Conservation (phyloP, 2,329 filamentous ascomycete species). For the Colletotrichum sp. region DNA sequence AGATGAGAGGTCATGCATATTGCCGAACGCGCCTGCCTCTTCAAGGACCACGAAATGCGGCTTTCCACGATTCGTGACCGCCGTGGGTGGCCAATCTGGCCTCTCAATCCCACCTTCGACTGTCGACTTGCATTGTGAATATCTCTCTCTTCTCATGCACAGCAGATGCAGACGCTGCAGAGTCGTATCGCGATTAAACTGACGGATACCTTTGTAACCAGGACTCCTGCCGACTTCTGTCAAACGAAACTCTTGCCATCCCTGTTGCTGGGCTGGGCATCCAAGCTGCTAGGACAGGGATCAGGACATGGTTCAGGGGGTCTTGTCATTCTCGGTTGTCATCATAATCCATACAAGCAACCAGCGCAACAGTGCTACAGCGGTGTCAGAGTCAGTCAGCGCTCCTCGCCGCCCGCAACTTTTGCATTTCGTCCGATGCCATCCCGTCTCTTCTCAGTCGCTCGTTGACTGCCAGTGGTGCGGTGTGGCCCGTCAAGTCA, state of each 20-base stretch:
- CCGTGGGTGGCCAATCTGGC: background rate
- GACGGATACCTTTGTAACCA: background rate
- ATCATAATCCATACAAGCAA: background rate
- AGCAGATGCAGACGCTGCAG: background rate
- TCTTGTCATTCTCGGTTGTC: conserved; percentile 6
- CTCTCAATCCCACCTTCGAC: background rate
- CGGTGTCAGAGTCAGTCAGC: background rate
- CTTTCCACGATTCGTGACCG: background rate
- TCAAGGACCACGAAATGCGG: background rate
- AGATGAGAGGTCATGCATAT: background rate
- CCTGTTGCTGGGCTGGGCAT: conserved; percentile 1
- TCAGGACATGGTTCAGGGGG: conserved; percentile 6
- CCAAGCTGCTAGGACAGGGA: conserved; percentile 6
- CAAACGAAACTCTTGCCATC: conserved; percentile 13
- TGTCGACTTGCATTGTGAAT: background rate
- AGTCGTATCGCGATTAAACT: conserved; percentile 5
- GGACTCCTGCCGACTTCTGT: background rate
- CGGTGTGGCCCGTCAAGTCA: background rate
- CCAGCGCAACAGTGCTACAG: background rate
- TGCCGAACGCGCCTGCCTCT: background rate
- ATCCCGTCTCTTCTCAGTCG: background rate
- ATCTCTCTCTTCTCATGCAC: background rate
- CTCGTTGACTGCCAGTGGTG: background rate
- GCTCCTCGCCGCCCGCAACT: background rate
- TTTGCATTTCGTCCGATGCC: conserved; percentile 7